Evolutionary conservation across 805 yeast species (phyloP).

Genomic region (Metschnikowia orientalis): DNA sequence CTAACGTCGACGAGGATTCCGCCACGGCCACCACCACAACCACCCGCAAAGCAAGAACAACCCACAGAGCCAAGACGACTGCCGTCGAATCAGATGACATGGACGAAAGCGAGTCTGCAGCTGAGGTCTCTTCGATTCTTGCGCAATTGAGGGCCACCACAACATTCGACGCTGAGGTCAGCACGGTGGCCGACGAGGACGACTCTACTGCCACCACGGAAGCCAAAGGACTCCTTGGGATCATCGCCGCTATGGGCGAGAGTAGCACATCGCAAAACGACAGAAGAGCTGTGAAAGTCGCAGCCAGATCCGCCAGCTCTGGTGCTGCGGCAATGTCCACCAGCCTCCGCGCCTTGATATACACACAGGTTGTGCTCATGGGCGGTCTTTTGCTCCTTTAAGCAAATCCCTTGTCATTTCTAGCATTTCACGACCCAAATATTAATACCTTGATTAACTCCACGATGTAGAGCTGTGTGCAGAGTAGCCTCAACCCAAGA

Average conservation of each 20-base stretch:
- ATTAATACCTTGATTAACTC: no score
- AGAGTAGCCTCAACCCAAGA: no score
- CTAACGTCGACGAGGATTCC: slow-evolving; percentile 1
- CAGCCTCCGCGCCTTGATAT: slow-evolving; percentile 5
- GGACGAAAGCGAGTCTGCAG: slow-evolving; percentile 5
- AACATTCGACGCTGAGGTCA: background rate
- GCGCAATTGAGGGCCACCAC: slow-evolving; percentile 10
- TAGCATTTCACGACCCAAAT: no score
- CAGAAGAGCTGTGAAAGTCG: slow-evolving; percentile 3
- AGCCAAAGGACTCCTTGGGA: slow-evolving; percentile 2
- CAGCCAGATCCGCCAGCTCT: slow-evolving; percentile 4
- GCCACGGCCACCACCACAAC: slow-evolving; percentile 1
- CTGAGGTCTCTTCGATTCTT: slow-evolving; percentile 15
- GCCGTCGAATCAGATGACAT: slow-evolving; percentile 1
- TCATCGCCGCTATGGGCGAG: slow-evolving; percentile 9
- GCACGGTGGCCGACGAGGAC: slow-evolving; percentile 1
- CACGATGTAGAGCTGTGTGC: no score
- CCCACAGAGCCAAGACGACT: background rate
- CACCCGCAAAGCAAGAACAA: slow-evolving; percentile 1
- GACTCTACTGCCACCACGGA: slow-evolving; percentile 1
- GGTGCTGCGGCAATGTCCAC: background rate
- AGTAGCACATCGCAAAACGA: slow-evolving; percentile 4
- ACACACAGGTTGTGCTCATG: slow-evolving; percentile 5
- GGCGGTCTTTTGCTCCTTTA: slow-evolving; percentile 8
- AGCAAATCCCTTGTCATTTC: slow-evolving; percentile 1